phyloP scores from a whole-genome alignment of 768 basidiomycete genomes.

The Trametes cinnabarina region DNA sequence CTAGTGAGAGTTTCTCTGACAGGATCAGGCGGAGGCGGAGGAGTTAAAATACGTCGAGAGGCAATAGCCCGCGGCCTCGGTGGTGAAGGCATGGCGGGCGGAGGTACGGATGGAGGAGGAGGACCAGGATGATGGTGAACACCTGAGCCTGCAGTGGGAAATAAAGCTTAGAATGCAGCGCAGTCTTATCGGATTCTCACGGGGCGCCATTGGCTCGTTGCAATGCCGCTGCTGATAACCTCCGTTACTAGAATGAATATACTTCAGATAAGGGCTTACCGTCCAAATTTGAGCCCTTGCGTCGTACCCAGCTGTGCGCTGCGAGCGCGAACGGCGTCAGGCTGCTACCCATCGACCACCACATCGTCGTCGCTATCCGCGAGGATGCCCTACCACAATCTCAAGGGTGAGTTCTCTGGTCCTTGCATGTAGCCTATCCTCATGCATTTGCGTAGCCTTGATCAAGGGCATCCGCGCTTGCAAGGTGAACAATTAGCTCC shows the following conservation, averaged over 20 bases:
- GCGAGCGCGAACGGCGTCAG: background rate
- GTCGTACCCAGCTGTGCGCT: slow-evolving; percentile 1
- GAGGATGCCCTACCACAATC: slow-evolving; percentile 78
- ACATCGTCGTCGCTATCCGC: background rate
- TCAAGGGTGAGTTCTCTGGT: slow-evolving; percentile 62
- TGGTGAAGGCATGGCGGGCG: slow-evolving; percentile 13
- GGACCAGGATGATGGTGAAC: background rate
- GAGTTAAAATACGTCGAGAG: background rate
- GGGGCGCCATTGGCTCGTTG: too few relatives aligned
- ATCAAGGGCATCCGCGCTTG: slow-evolving; percentile 98
- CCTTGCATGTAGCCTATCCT: slow-evolving; percentile 26
- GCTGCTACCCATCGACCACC: slow-evolving; percentile 9
- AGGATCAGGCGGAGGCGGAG: background rate
- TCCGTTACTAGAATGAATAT: too few relatives aligned
- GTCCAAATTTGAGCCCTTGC: background rate
- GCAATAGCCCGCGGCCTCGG: background rate
- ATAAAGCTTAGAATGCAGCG: background rate
- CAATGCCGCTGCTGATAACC: too few relatives aligned
- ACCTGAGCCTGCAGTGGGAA: too few relatives aligned
- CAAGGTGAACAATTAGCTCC: slow-evolving; percentile 54
- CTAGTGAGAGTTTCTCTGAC: slow-evolving; percentile 7
- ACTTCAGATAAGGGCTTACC: too few relatives aligned
- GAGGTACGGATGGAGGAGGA: background rate
- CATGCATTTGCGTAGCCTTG: slow-evolving; percentile 54
- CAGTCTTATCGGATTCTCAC: background rate